Evolutionary conservation across 1,139 yeast genomes (phyloP), one percentile per base, ranked within the genome.

Genomic region (Nematodospora anomalae): DNA sequence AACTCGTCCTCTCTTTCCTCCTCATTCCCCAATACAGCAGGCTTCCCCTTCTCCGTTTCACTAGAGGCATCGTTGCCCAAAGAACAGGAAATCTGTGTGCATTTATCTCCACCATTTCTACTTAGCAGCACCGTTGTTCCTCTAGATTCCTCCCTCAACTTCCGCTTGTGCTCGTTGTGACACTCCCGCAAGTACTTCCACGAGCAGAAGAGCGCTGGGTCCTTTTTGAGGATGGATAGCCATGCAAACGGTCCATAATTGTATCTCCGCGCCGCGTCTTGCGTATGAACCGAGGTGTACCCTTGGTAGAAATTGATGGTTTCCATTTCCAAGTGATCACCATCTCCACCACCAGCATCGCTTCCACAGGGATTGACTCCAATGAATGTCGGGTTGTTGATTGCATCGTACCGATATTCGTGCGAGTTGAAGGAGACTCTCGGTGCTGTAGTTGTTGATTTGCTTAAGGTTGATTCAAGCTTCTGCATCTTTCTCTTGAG

Each of bases 201-300:
- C 3, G 49, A 36, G 37, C 44, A 45, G 30, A 37, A 43, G 41
- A 65, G 47, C 5, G 57, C 62, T 3, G 49, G 45, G 42, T 71
- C 77, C 35, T 59, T 58, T 38, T 56, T 52, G 46, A 67, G 47
- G 10, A 71, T 44, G 0, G 75, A 55, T 4, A 68, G 45, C 65
- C 75, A 65, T 0, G 76, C 53, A 35, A 68, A 60, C 0, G 73
- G 63, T 1, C 73, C 76, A 46, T 56, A 61, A 34, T 58, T 56
- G 31, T 59, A 55, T 32, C 64, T 46, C 28, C 69, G 47, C 1
- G 55, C 42, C 2, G 45, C 30, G 9, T 52, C 59, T 33, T 53
- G 57, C 15, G 49, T 37, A 34, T 55, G 52, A 2, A 58, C 37
- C 0, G 69, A 54, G 10, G 59, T 45, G 42, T 56, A 60, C 3